Base-by-base conservation (phyloP, 1,139 yeast genomes). In the Lipomyces yarrowii region DNA sequence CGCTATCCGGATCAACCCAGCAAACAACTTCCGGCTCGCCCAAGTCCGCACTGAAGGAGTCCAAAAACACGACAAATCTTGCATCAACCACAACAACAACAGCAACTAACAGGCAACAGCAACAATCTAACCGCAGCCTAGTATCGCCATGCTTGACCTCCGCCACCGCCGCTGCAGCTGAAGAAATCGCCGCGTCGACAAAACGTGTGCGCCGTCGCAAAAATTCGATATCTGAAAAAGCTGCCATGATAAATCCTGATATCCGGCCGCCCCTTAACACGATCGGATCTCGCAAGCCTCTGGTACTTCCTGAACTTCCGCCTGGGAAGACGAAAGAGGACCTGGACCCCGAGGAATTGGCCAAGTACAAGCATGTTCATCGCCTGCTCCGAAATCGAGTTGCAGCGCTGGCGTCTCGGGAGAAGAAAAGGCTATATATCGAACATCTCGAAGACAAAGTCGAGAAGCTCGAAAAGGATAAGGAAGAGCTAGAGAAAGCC, bases 261-360 rank as follows among this genome's bases (percentile, higher is more conserved):
- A 58, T 67, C 32, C 56, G 61, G 10, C 69, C 69, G 4, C 65
- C 69, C 15, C 64, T 67, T 21, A 59, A 61, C 53, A 65, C 69
- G 15, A 67, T 67, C 42, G 69, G 69, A 37, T 60, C 68, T 15
- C 67, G 69, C 61, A 61, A 62, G 65, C 69, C 69, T 18, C 60
- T 67, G 11, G 59, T 32, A 10, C 39, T 67, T 54, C 69, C 69
- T 32, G 69, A 67, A 13, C 59, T 67, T 23, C 69, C 69, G 10
- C 68, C 68, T 11, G 69, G 69, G 2, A 65, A 67, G 60, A 67
- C 69, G 15, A 67, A 67, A 55, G 69, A 67, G n/a, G 69, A 67
- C 33, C 52, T 67, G n/a, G 60, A 52, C 2, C 69, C 69, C 10
- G 69, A 66, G 11, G 68, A 65, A 10, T 56, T 67, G 30, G 69